Conservation (phyloP, 2,329 filamentous ascomycete genomes). For the Paecilomyces formosus region DNA sequence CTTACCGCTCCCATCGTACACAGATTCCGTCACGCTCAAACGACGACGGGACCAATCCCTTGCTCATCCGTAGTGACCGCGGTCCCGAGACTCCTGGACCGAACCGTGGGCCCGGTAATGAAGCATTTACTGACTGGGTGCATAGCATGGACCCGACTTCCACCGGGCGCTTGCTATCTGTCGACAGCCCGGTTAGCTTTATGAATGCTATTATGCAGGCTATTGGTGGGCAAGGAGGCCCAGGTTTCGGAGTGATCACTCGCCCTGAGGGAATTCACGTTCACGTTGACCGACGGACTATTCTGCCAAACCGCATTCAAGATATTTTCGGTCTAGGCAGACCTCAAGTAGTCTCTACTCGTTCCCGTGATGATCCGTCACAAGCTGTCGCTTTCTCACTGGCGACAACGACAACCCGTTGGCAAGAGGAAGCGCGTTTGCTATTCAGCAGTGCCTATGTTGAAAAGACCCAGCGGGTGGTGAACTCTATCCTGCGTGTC, state of each 20-base stretch:
- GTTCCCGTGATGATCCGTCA: slow-evolving; percentile 44
- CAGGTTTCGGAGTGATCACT: slow-evolving; percentile 35
- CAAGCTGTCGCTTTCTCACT: slow-evolving; percentile 70
- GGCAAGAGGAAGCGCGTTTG: slow-evolving; percentile 83
- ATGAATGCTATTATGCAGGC: slow-evolving; percentile 53
- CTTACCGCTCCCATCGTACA: slow-evolving; percentile 38
- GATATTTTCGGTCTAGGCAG: slow-evolving; percentile 32
- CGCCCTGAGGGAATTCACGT: slow-evolving; percentile 48
- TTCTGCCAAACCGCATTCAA: slow-evolving; percentile 49
- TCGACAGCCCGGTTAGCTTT: slow-evolving; percentile 48
- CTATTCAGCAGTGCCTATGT: slow-evolving; percentile 64
- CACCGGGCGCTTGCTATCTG: slow-evolving; percentile 36
- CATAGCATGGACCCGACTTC: slow-evolving; percentile 43
- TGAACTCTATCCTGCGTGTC: slow-evolving; percentile 61
- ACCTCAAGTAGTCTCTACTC: slow-evolving; percentile 20
- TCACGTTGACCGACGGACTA: slow-evolving; percentile 45
- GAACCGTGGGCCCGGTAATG: slow-evolving; percentile 25
- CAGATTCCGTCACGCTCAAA: slow-evolving; percentile 46
- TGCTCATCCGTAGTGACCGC: slow-evolving; percentile 59
- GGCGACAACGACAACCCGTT: slow-evolving; percentile 65
- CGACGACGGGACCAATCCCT: slow-evolving; percentile 80
- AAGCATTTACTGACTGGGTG: slow-evolving; percentile 46
- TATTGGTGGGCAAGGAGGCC: slow-evolving; percentile 38
- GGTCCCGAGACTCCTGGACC: slow-evolving; percentile 25
- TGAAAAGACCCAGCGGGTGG: slow-evolving; percentile 63